A percentile compares a stretch with the other conserved stretches of the same genome.
phyloP scores from a whole-genome alignment of 805 yeast species.

The Debaryomyces castellii region DNA sequence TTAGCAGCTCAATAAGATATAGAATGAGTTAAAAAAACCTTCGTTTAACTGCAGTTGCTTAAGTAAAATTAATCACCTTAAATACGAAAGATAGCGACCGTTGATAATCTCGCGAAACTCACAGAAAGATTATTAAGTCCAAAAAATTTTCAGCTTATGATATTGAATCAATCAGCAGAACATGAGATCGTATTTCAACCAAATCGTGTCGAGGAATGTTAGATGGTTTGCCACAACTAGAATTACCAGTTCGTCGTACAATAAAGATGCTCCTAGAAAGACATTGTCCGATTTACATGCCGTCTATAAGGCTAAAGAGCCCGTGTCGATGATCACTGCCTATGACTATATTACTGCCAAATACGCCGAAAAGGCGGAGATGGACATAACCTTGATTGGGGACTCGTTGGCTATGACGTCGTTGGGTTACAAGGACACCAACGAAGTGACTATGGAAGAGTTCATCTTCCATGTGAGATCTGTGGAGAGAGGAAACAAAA shows the following conservation, averaged over 20 bases:
- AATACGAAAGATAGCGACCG: not conserved
- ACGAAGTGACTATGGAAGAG: conserved; percentile 75
- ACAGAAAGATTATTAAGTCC: not conserved
- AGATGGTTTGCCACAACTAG: not conserved
- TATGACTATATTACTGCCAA: conserved; percentile 80
- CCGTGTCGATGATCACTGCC: conserved; percentile 65
- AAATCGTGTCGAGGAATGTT: not conserved
- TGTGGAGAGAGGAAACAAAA: conserved; percentile 65
- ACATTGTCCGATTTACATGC: conserved; percentile 20
- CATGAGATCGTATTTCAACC: not conserved
- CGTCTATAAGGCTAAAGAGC: conserved; percentile 18
- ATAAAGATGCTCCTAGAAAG: conserved; percentile 10
- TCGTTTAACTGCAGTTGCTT: too few species aligned
- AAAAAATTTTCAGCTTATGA: not conserved
- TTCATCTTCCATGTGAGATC: conserved; percentile 75
- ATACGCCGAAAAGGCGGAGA: conserved; percentile 62
- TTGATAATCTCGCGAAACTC: not conserved
- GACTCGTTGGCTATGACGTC: conserved; percentile 94
- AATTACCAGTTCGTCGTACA: not conserved
- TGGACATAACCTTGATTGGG: conserved; percentile 78
- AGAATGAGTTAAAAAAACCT: too few species aligned
- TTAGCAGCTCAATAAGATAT: too few species aligned
- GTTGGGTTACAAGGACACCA: conserved; percentile 75
- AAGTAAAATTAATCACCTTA: not conserved
- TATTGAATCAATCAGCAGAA: not conserved